These are phyloP conservation scores for Alternaria novae-zelandiae DNA, from an alignment of 2,329 filamentous ascomycete species.

Conservation along the genomic window DNA sequence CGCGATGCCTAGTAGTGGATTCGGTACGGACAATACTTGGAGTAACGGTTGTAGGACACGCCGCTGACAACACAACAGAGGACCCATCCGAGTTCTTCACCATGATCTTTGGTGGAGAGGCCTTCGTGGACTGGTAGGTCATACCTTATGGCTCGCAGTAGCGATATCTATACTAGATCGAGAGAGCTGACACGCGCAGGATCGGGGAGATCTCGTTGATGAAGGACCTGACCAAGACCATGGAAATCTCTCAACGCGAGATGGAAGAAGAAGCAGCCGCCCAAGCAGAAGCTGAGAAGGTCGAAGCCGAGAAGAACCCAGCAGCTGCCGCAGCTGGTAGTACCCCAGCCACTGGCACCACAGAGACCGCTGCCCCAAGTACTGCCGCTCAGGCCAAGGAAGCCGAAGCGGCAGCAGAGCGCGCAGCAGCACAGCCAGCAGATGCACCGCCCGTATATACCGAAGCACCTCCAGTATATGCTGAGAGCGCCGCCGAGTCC, in stretches of 20 bases:
- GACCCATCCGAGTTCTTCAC: slow-evolving; percentile 98
- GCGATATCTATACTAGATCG: neutral
- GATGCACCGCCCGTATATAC: slow-evolving; percentile 48
- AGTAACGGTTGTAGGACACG: slow-evolving; percentile 13
- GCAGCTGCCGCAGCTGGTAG: slow-evolving; percentile 19
- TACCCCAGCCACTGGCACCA: slow-evolving; percentile 9
- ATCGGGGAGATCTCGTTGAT: slow-evolving; percentile 98
- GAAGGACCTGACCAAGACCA: slow-evolving; percentile 96
- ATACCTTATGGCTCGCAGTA: neutral
- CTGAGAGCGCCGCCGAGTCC: slow-evolving; percentile 55
- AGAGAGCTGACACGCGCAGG: slow-evolving; percentile 36
- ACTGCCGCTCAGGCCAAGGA: slow-evolving; percentile 54
- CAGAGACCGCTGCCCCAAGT: slow-evolving; percentile 22
- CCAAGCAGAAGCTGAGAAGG: slow-evolving; percentile 52
- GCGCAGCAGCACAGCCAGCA: slow-evolving; percentile 41
- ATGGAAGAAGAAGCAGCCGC: slow-evolving; percentile 72
- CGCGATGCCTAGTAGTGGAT: slow-evolving; percentile 87
- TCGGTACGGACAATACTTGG: slow-evolving; percentile 61
- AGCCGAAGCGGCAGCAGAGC: slow-evolving; percentile 50
- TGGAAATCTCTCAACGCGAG: slow-evolving; percentile 93
- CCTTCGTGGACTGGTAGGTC: slow-evolving; percentile 81
- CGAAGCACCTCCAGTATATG: slow-evolving; percentile 42
- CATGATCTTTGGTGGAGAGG: slow-evolving; percentile 96
- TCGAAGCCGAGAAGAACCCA: slow-evolving; percentile 27
- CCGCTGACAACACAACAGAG: slow-evolving; percentile 55